Conservation (phyloP, 139 green algal species). For the Coccomyxa sp. region DNA sequence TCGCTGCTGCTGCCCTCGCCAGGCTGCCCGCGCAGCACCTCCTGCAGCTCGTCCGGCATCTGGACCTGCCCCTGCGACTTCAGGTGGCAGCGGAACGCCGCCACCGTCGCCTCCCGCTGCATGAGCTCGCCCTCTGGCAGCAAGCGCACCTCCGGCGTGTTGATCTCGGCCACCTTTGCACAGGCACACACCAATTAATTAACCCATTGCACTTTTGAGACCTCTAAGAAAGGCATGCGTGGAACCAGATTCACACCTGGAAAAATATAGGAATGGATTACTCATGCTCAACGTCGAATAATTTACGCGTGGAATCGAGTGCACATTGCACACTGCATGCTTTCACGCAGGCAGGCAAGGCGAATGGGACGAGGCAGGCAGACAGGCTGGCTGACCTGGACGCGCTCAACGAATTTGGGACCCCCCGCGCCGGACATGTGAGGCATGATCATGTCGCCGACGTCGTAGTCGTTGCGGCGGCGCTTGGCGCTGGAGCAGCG, state of each 20-base stretch:
- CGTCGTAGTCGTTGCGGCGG: constrained; percentile 13
- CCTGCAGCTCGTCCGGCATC: not conserved
- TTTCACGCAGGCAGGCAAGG: not conserved
- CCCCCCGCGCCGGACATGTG: not conserved
- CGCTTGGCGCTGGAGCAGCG: constrained; percentile 5
- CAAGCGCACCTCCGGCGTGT: constrained; percentile 5
- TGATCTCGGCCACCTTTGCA: constrained; percentile 10
- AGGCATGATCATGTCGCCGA: constrained; percentile 28
- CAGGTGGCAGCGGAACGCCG: not conserved
- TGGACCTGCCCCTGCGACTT: not conserved
- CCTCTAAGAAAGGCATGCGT: too few species aligned
- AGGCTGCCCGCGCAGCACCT: not conserved
- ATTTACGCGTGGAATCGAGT: too few species aligned
- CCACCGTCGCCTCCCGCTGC: not conserved
- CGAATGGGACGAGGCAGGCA: not conserved
- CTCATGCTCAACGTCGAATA: too few species aligned
- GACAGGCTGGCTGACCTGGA: constrained; percentile 7
- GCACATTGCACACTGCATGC: too few species aligned
- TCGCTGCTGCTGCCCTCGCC: constrained; percentile 9
- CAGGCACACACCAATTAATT: too few species aligned
- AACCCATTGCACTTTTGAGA: too few species aligned
- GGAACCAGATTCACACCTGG: too few species aligned
- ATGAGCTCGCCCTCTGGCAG: constrained; percentile 1
- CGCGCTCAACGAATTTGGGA: constrained; percentile 46
- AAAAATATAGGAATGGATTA: too few species aligned